Evolutionary conservation across 176 grass and related monocot genomes (phyloP), one percentile per base, ranked within the genome.

Genomic region (Hordeum marinum): DNA sequence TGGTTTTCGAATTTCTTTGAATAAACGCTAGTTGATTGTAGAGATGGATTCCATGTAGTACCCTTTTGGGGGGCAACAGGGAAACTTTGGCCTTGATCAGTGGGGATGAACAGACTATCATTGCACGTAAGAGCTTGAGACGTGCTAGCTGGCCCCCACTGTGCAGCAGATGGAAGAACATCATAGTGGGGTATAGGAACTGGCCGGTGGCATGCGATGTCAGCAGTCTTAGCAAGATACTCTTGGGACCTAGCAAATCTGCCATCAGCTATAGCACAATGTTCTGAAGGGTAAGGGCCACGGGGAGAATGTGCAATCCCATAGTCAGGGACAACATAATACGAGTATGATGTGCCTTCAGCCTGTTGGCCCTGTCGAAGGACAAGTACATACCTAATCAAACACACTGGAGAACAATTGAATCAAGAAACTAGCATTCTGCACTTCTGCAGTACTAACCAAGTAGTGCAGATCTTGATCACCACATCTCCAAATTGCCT

Each of bases 301-400:
- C 72, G 85, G 17, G 82, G 68, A 48, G 90, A 50, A 83, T 86
- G 82, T 60, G 71, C 8, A 69, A 82, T 80, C 43, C 86, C 88
- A 79, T 93, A 91, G 35, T 83, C 79, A 55, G 88, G 90, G 46
- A 83, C 27, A 76, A 80, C 70, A 77, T 94, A 94, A 92, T 90
- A 94, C 65, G 92, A 9, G 81, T 54, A 91, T 48, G 54, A 54
- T 59, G 78, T 79, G 66, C 77, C 77, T 84, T 94, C 87, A 82
- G 46, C 75, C 63, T 91, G 82, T 10, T 79, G 74, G 67, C 70
- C 88, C 93, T 92, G 83, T 45, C 35, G 39, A 75, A 79, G 26
- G 39, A 74, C 71, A n/a, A 91, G 41, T 34, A 18, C 15, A 46
- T 52, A 40, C 29, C 18, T 62, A 7, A 81, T 82, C 50, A 79